Evolutionary conservation across 768 basidiomycete genomes (phyloP).

Genomic region (Mrakia frigida): DNA sequence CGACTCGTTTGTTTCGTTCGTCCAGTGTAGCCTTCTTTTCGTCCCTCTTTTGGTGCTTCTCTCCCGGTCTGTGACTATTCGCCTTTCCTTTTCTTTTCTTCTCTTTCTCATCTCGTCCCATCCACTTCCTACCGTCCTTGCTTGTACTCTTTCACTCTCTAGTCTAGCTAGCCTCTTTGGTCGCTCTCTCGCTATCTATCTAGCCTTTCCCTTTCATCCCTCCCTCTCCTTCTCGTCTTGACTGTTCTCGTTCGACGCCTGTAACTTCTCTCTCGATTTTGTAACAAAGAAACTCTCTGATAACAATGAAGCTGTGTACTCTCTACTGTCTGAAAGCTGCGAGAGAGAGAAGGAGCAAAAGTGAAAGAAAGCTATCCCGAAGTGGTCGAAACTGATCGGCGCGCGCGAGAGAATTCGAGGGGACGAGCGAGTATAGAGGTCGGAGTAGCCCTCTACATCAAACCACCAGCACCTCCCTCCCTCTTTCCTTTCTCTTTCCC

Average conservation of each 20-base stretch:
- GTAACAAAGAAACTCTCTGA: too few relatives aligned
- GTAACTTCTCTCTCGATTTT: neutral
- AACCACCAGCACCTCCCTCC: too few relatives aligned
- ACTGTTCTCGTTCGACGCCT: neutral
- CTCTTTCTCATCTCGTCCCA: neutral
- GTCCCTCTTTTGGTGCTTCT: neutral
- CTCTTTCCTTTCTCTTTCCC: too few relatives aligned
- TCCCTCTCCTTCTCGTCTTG: neutral
- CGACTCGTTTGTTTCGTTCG: neutral
- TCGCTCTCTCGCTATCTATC: neutral
- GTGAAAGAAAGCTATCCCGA: too few relatives aligned
- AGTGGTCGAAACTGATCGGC: too few relatives aligned
- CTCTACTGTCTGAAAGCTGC: too few relatives aligned
- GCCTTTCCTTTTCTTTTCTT: neutral
- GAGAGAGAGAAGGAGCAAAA: too few relatives aligned
- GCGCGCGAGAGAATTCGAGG: too few relatives aligned
- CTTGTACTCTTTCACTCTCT: conserved; percentile 3
- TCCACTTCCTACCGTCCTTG: neutral
- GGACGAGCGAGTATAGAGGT: too few relatives aligned
- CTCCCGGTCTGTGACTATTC: conserved; percentile 3
- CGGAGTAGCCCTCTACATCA: too few relatives aligned
- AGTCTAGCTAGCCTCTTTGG: neutral
- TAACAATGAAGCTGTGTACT: too few relatives aligned
- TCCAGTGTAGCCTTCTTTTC: neutral
- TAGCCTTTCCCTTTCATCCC: neutral